phyloP scores from a whole-genome alignment of 2,329 filamentous ascomycete species.

The Colletotrichum sp. region DNA sequence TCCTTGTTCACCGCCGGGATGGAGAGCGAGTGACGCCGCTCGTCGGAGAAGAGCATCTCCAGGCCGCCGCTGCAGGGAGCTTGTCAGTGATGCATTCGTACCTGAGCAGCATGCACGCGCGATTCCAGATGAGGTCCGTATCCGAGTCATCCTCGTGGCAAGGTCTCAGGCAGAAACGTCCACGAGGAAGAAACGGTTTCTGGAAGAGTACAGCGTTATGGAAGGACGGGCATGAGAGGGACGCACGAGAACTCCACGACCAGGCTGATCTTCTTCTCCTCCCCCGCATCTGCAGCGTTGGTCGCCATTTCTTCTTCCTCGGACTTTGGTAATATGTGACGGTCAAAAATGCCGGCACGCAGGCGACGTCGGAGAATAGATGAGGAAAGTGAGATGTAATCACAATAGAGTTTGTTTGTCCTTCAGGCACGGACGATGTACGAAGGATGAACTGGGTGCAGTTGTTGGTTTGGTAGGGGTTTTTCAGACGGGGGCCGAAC shows the following conservation, averaged over 20 bases:
- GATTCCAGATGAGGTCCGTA: neutral
- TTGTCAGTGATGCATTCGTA: constrained; percentile 7
- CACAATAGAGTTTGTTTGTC: constrained; percentile 12
- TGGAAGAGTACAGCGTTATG: neutral
- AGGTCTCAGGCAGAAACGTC: neutral
- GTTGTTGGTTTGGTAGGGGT: neutral
- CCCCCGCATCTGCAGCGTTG: constrained; percentile 18
- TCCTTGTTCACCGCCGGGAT: constrained; percentile 68
- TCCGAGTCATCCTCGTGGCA: neutral
- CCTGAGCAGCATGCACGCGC: neutral
- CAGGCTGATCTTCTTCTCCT: constrained; percentile 54
- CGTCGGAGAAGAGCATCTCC: constrained; percentile 90
- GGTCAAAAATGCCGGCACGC: neutral
- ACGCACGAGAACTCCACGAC: constrained; percentile 74
- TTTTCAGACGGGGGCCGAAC: neutral
- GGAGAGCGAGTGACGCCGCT: constrained; percentile 73
- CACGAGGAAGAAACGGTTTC: neutral
- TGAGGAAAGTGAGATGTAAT: constrained; percentile 14
- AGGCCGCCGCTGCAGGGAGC: constrained; percentile 74
- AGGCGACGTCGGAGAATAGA: constrained; percentile 15
- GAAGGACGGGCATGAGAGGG: neutral
- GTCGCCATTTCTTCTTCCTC: constrained; percentile 13
- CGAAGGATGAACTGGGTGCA: neutral
- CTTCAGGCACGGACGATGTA: constrained; percentile 4
- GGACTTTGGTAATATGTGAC: neutral